Base-by-base conservation (phyloP, 2,329 filamentous ascomycete genomes). In the Diaporthe sp. region DNA sequence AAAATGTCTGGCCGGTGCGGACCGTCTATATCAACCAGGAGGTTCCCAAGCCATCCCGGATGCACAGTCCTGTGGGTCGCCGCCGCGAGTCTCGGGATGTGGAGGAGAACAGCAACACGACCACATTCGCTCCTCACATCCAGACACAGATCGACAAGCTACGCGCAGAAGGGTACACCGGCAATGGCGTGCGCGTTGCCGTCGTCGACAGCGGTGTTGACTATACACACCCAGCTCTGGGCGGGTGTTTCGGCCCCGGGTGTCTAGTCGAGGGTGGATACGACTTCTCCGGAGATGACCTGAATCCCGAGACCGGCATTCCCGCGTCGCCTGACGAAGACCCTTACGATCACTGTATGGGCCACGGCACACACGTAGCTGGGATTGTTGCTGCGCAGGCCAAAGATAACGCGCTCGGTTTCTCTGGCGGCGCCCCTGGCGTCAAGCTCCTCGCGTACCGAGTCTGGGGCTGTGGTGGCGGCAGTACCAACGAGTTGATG, bases 221-320 rank as follows among this genome's bases (percentile, higher is more conserved):
- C 75, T 86, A 85, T 72, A 81, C 79, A 8, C 84, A 85, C 71
- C 83, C 83, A 28, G 83, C 84, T 53, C 81, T 86, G 17, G 85
- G 85, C n/a, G 84, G 84, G 22, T 83, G 84, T 68, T 86, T 85
- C 71, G 85, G 85, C 9, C 76, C 79, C 22, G 84, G 84, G 1
- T 85, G 81, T 76, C 78, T 85, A 37, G 82, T 86, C 9, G 80
- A 80, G 20, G 81, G 81, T 71, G 84, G 85, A 0, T 82, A 81
- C 70, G 85, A 86, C 71, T 80, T 85, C 73, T 79, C 83, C 6
- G 85, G 84, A 9, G 83, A 85, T 34, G 57, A 73, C 12, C 71
- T 79, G 68, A 77, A 77, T 31, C 80, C 80, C 17, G 73, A 75
- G 37, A 80, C 79, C 20, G 68, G 65, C 3, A 80, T 81, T 82